phyloP scores from a whole-genome alignment of 768 basidiomycete species.

The Leccinum rimulosum region DNA sequence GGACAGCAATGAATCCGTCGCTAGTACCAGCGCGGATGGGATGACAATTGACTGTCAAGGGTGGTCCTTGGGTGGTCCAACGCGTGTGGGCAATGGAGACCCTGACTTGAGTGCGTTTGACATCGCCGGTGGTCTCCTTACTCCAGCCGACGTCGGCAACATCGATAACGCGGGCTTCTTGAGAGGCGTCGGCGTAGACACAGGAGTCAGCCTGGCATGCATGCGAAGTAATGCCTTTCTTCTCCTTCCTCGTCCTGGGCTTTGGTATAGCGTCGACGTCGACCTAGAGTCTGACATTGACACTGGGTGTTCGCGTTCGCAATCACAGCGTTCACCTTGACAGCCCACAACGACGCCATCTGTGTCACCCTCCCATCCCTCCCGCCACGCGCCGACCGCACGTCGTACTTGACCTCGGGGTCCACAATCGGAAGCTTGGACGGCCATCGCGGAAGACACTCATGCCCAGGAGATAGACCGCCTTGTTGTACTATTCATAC shows the following conservation, averaged over 20 bases:
- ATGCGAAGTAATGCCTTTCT: constrained; percentile 5
- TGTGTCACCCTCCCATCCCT: constrained; percentile 50
- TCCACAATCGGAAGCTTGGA: constrained; percentile 24
- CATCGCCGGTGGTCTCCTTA: too few species aligned
- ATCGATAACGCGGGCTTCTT: constrained; percentile 10
- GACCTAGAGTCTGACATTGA: not conserved
- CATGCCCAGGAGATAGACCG: constrained; percentile 13
- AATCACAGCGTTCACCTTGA: constrained; percentile 33
- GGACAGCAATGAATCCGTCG: constrained; percentile 88
- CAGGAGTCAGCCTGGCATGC: too few species aligned
- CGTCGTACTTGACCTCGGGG: constrained; percentile 63
- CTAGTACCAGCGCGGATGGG: constrained; percentile 82
- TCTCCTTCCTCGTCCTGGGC: not conserved
- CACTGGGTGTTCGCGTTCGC: not conserved
- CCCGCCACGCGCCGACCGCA: constrained; percentile 76
- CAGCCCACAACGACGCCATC: constrained; percentile 40
- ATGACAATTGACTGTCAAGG: constrained; percentile 88
- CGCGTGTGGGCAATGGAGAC: constrained; percentile 98
- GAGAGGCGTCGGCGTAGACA: not conserved
- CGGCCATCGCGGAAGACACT: too few species aligned
- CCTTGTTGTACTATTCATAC: constrained; percentile 2
- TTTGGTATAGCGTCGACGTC: too few species aligned
- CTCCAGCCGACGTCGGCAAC: not conserved
- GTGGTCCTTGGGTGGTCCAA: constrained; percentile 97
- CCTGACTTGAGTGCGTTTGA: constrained; percentile 3